Base-by-base conservation (phyloP, 306 rosid species). In the Datisca glomerata region DNA sequence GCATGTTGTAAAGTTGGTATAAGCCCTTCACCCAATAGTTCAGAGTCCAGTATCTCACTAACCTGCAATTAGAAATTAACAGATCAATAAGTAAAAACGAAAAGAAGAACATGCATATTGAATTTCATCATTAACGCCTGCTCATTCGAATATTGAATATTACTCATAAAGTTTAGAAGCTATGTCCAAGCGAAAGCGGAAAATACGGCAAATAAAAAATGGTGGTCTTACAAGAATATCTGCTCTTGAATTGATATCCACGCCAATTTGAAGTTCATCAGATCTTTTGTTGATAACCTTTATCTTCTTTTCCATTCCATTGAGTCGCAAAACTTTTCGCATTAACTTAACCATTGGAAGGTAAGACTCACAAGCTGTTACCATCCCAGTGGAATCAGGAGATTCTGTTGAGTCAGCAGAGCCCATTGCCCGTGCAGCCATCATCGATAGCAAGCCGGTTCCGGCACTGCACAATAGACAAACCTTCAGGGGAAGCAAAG, bases 271-370 rank as follows among this genome's bases (percentile, higher is more conserved):
- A 45, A 87, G 80, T 65, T 87, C 94, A 68, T 83, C 97, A 43
- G 97, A 87, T 13, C 94, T 93, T 63, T 79, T 87, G 61, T 76
- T 79, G 52, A 87, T 47, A 20, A 83, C 67, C 45, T 45, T 70
- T 15, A 87, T 72, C 35, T 63, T 67, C 37, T 65, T 64, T 43
- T 77, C 89, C 76, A 83, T 62, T 7, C 63, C 78, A 45, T 87
- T 87, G 47, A 59, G 35, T 11, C 80, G 80, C 24, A 74, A 13
- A 20, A 83, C 93, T 69, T 72, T 87, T 57, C 51, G 70, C 97
- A 87, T 82, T 65, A 87, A 43, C 75, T 83, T 87, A 54, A 79
- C 80, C 97, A 87, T 87, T 4, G 97, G 97, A 68, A 87, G 94
- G 67, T 87, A 87, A 39, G 94, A 87, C 60, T 87, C 97, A 39